Evolutionary conservation across 75 land plant species (phyloP), one percentile per base, ranked within the genome.

Genomic region (Adiantum capillusveneris): DNA sequence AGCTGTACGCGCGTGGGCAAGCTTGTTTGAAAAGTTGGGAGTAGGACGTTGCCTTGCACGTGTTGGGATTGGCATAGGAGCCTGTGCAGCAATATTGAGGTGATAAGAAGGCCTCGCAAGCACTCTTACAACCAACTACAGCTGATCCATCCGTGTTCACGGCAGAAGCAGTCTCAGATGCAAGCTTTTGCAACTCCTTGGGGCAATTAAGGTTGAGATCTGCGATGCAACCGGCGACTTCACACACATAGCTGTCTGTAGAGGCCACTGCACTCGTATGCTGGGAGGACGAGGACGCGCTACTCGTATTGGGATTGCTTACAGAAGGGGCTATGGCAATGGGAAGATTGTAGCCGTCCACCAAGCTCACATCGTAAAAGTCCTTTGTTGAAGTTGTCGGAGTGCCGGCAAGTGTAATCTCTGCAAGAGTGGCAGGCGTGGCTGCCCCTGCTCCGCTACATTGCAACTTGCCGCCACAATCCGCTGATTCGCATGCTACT

Each of bases 351-450:
- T 72, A 90, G 13, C 96, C 96, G 55, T 90, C 96, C 17, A 90
- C 90, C 25, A 90, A 74, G 73, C 86, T 85, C 30, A 90, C 83
- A 70, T 90, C 96, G 58, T 83, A 90, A 68, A 86, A 90, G 57
- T 90, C 96, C 37, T 34, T 34, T 3, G 3, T 34, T 3, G 3
- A 3, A 34, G 37, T 5, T n/a, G n/a, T n/a, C 22, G 45, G 72
- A 25, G 72, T 73, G 6, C 73, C 77, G 44, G 36, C 58, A 60
- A 88, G 57, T 0, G 87, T 89, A 79, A 91, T 77, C 73, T 91
- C 97, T 2, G 76, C 88, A 9, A 88, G 75, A 16, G 74, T 65
- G 25, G 72, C 93, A 18, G 98, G 98, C 1, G 88, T 81, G 0
- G 34, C 61, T 16, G 88, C 86, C 17, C 81, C 75, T 0, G 54